Evolutionary conservation across 2,329 filamentous ascomycete species (phyloP), one percentile per base, ranked within the genome.

Genomic region (Zymoseptoria pseudotritici): DNA sequence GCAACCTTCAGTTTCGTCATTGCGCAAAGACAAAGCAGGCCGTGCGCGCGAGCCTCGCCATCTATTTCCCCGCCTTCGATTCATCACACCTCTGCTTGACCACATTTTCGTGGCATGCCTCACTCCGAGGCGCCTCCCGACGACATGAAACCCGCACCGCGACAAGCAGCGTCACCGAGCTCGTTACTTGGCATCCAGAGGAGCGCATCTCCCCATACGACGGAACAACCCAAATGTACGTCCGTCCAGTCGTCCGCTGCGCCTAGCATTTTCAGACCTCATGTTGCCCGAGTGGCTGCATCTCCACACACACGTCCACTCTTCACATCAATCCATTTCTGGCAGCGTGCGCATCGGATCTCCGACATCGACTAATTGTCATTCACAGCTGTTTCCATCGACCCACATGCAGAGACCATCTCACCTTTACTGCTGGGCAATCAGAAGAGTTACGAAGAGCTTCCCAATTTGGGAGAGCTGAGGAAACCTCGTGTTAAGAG

Each of bases 341-440:
- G 55, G 21, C 9, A 31, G 53, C 29, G 50, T 58, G 24, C 22
- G 42, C 42, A 50, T 57, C 10, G 50, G 31, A 51, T 46, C 54
- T 57, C 31, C 54, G 53, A 57, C 52, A 53, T 50, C 31, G 21
- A 59, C 64, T 66, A 42, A 65, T 61, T 61, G 56, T 61, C 57
- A 10, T 58, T 52, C 46, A 52, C 66, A 80, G 78, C 75, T 61
- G 78, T 80, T 36, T 76, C 77, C 4, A 79, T 79, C 64, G 76
- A 75, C 55, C 66, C 65, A 52, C 72, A 77, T 36, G 68, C 75
- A 29, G 78, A 79, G 62, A 74, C 72, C 53, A 78, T 79, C 53
- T 80, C 78, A 21, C 78, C 79, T 46, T 65, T 79, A 62, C 74
- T 80, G 62, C 73, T 76, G 24, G 78, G 73, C 22, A 76, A 74